Evolutionary conservation across 805 yeast species (phyloP).

Genomic region (Candida pseudofarinosa): DNA sequence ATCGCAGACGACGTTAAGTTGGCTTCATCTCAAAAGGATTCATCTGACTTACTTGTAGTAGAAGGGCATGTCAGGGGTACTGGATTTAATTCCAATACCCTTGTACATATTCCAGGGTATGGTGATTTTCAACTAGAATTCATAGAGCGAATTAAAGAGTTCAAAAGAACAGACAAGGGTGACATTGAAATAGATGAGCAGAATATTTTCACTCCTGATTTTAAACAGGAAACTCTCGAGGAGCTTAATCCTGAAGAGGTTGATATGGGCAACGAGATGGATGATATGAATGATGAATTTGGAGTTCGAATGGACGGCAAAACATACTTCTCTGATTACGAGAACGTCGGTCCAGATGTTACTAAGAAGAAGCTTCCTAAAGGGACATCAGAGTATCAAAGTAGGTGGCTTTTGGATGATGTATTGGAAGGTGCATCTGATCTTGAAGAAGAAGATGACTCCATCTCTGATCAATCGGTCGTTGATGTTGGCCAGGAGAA

Average conservation of each 20-base stretch:
- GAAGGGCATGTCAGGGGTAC: conserved; percentile 86
- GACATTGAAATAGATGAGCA: conserved; percentile 20
- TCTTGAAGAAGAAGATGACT: conserved; percentile 40
- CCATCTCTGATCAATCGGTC: conserved; percentile 39
- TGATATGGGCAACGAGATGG: conserved; percentile 39
- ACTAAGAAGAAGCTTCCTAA: conserved; percentile 48
- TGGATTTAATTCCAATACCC: conserved; percentile 72
- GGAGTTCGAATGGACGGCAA: conserved; percentile 60
- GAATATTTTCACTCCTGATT: conserved; percentile 25
- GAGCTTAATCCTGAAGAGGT: conserved; percentile 54
- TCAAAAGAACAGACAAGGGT: conserved; percentile 6
- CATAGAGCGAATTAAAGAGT: conserved; percentile 47
- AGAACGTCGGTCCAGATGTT: conserved; percentile 12
- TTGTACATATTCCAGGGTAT: conserved; percentile 81
- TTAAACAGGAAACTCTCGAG: conserved; percentile 54
- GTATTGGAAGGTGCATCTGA: conserved; percentile 40
- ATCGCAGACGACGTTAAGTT: conserved; percentile 63
- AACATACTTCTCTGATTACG: conserved; percentile 37
- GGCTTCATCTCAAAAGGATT: conserved; percentile 18
- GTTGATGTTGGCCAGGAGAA: conserved; percentile 14
- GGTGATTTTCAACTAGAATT: conserved; percentile 82
- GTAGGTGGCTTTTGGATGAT: conserved; percentile 69
- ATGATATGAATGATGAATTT: conserved; percentile 22
- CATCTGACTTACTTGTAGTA: conserved; percentile 46
- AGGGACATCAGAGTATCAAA: conserved; percentile 75